phyloP scores from a whole-genome alignment of 2,329 filamentous ascomycete species.

The Colletotrichum tofieldiae region DNA sequence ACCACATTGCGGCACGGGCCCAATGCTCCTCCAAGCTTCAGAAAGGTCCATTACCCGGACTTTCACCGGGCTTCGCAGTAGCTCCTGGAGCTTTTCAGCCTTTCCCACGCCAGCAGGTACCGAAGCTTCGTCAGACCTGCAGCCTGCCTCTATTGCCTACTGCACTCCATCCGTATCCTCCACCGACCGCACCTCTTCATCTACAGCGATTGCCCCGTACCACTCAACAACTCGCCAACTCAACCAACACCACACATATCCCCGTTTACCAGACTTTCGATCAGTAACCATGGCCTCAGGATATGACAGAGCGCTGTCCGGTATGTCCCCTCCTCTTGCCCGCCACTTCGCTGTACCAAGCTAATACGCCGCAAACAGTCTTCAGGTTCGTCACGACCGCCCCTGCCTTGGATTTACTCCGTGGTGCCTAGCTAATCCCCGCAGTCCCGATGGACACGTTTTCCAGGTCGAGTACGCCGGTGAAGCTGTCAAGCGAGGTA shows the following conservation, averaged over 20 bases:
- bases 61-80: slow-evolving; percentile 38
- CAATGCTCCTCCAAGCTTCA: not conserved
- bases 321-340: slow-evolving; percentile 70
- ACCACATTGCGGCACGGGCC: not conserved
- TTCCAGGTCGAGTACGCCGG: slow-evolving; percentile 99
- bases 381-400: slow-evolving; percentile 76
- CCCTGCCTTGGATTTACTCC: slow-evolving; percentile 36
- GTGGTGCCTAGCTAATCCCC: slow-evolving; percentile 59
- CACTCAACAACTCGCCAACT: slow-evolving; percentile 20
- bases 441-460: slow-evolving; percentile 97
- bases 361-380: slow-evolving; percentile 73
- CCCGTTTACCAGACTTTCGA: slow-evolving; percentile 36
- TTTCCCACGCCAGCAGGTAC: slow-evolving; percentile 43
- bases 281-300: slow-evolving; percentile 82
- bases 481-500: slow-evolving; percentile 98
- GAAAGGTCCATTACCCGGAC: slow-evolving; percentile 35
- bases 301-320: slow-evolving; percentile 99
- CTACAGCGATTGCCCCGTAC: slow-evolving; percentile 36
- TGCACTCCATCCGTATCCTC: slow-evolving; percentile 38
- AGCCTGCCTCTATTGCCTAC: slow-evolving; percentile 46
- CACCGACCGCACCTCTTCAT: slow-evolving; percentile 38
- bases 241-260: slow-evolving; percentile 11
- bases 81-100: slow-evolving; percentile 45
- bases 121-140: slow-evolving; percentile 51
- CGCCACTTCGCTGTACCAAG: slow-evolving; percentile 45